Evolutionary conservation across 2,329 filamentous ascomycete species (phyloP), one percentile per base, ranked within the genome.

Genomic region (Clonostachys byssicola): DNA sequence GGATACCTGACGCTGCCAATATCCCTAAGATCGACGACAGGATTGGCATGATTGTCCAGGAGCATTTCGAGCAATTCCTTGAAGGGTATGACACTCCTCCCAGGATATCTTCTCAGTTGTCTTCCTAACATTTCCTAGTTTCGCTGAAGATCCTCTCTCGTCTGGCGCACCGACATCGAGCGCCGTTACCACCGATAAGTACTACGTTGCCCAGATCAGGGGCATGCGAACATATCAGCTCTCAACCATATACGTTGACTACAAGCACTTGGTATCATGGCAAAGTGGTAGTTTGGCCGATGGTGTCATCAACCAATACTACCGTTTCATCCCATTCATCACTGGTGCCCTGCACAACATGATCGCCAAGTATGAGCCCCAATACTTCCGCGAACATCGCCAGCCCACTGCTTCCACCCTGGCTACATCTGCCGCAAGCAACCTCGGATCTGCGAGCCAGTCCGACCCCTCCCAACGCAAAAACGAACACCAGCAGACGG

Each of bases 271-370:
- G 33, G 80, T 84, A 48, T 78, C 83, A 35, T 86, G 85, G 65
- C 84, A 88, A 58, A 87, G 92, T 55, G 89, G 88, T 46, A 85
- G 88, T 49, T 73, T 99, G 45, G 90, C 92, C 40, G 85, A 89
- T 51, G 92, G 90, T 44, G 87, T 97, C 52, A 86, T 91, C 54
- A 85, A 84, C 57, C 88, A 95, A 61, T 97, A 96, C 74, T 97
- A 96, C 67, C 89, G 94, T 55, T 96, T 96, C 64, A 78, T 95
- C 20, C 94, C 94, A 4, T 99, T 94, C 65, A 81, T 99, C 59
- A 90, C 88, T 18, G 83, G 88, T 53, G 92, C 87, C 23, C 74
- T 99, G 40, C 91, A 99, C 71, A 95, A 91, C 60, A 83, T 95
- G 68, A 95, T 99, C 57, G 86, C 89, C 55, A 95, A 95, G 70